Evolutionary conservation across 805 yeast genomes (phyloP), one percentile per base, ranked within the genome.

Genomic region (Candida koratica): DNA sequence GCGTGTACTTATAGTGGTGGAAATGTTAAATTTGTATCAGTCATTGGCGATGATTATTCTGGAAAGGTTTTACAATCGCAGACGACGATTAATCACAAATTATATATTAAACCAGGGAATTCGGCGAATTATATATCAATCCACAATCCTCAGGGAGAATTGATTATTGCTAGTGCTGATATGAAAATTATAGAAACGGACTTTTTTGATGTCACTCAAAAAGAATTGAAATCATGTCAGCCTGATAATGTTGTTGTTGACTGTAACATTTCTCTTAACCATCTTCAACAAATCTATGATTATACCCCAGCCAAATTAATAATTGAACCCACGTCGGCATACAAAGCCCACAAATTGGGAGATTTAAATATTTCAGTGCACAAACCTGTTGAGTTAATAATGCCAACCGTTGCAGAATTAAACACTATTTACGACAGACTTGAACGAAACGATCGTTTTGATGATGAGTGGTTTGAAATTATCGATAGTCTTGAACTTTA

Each of bases 81-180:
- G 0, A 50, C 78, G 3, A 43, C 54, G 10, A 49, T 54, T 1
- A 38, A 48, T 8, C 33, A 43, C 7, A 42, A 38, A n/a, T 37
- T 34, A 3, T 57, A 53, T 1, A 61, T 66, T 25, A 41, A 48
- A 0, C 48, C 65, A 0, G 84, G 81, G 0, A 38, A 44, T 10
- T 81, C 94, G 0, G 86, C 93, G 0, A 84, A 83, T 48, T 88
- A 88, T 49, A 70, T 76, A 5, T 81, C 94, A 0, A 69, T 78
- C 39, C 89, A 86, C 48, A 75, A 73, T 38, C 44, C 48, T 0
- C 51, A 58, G 5, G 96, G 96, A 1, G 79, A 71, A 3, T 63
- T 88, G 31, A 53, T 83, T 3, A 64, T 84, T 12, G 95, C 95
- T 0, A 76, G 86, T 50, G 90, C 95, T 4, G 95, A 85, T 51